phyloP scores from a whole-genome alignment of 257 asterid species.

The Gynochthodes officinalis region DNA sequence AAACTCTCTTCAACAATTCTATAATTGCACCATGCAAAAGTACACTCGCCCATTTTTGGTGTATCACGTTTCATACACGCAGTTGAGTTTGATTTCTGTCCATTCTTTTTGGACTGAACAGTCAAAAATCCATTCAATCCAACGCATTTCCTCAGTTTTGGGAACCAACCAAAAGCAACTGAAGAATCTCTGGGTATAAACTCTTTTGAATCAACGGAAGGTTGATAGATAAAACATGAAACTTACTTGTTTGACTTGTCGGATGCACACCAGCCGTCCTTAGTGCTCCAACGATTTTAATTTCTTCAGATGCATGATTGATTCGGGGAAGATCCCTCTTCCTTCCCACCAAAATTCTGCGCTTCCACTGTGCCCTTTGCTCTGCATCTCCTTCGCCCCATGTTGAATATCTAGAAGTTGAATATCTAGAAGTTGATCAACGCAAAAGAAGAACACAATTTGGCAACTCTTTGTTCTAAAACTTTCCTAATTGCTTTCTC shows the following conservation, averaged over 20 bases:
- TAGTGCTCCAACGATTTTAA: neutral
- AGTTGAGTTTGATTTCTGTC: conserved; percentile 3
- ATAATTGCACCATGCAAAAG: neutral
- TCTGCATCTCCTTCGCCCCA: too few relatives aligned
- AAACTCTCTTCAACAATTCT: neutral
- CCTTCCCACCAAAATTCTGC: neutral
- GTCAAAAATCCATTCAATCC: neutral
- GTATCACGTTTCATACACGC: too few relatives aligned
- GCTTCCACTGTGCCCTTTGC: conserved; percentile 3
- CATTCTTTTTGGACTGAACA: conserved; percentile 10
- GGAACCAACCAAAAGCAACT: conserved; percentile 27
- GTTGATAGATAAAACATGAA: neutral
- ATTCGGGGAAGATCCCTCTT: neutral
- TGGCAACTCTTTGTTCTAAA: too few relatives aligned
- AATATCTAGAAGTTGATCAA: neutral
- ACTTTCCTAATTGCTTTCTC: too few relatives aligned
- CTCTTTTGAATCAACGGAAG: neutral
- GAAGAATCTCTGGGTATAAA: conserved; percentile 16
- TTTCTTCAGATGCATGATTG: conserved; percentile 1
- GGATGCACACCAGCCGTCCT: neutral
- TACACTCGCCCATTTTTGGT: too few relatives aligned
- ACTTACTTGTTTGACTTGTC: conserved; percentile 7
- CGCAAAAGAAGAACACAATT: neutral
- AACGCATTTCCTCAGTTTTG: conserved; percentile 20
- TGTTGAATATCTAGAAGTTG: neutral